Evolutionary conservation across 1,139 yeast species (phyloP).

Genomic region (Geotrichum macrosporum): DNA sequence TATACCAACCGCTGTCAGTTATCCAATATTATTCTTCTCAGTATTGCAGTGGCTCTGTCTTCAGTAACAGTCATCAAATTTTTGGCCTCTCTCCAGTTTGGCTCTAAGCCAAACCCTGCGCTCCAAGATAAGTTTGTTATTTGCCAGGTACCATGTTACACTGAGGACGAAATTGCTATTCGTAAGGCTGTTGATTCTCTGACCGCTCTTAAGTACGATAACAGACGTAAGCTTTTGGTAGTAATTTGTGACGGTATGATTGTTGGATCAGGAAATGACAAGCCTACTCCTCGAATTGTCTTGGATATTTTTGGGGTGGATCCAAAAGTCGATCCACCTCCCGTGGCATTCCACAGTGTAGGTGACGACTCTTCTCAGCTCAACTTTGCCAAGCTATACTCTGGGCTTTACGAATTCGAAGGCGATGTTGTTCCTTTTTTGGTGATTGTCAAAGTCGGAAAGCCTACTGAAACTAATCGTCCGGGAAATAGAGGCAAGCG

Average conservation of each 20-base stretch:
- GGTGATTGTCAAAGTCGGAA: conserved; percentile 44
- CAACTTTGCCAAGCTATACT: conserved; percentile 42
- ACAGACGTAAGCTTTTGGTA: conserved; percentile 41
- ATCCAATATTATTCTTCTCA: conserved; percentile 42
- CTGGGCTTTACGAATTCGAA: conserved; percentile 42
- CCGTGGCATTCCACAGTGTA: conserved; percentile 39
- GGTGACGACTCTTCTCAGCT: conserved; percentile 44
- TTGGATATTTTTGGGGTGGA: conserved; percentile 42
- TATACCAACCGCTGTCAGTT: conserved; percentile 39
- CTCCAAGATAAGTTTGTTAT: conserved; percentile 41
- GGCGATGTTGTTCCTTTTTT: conserved; percentile 45
- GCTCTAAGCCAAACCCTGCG: conserved; percentile 37
- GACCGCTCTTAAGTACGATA: conserved; percentile 41
- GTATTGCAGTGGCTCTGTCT: conserved; percentile 40
- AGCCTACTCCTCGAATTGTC: conserved; percentile 43
- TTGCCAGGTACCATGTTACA: conserved; percentile 44
- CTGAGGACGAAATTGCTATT: conserved; percentile 43
- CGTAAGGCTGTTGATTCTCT: conserved; percentile 44
- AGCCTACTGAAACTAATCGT: conserved; percentile 40
- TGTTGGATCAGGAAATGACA: conserved; percentile 44
- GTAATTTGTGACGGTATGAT: conserved; percentile 45
- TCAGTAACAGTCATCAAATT: conserved; percentile 41
- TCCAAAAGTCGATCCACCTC: conserved; percentile 40
- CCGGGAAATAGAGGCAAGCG: conserved; percentile 46
- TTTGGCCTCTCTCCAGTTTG: conserved; percentile 42